phyloP scores from a whole-genome alignment of 2,329 filamentous ascomycete genomes.

The Penicillium oxalicum region DNA sequence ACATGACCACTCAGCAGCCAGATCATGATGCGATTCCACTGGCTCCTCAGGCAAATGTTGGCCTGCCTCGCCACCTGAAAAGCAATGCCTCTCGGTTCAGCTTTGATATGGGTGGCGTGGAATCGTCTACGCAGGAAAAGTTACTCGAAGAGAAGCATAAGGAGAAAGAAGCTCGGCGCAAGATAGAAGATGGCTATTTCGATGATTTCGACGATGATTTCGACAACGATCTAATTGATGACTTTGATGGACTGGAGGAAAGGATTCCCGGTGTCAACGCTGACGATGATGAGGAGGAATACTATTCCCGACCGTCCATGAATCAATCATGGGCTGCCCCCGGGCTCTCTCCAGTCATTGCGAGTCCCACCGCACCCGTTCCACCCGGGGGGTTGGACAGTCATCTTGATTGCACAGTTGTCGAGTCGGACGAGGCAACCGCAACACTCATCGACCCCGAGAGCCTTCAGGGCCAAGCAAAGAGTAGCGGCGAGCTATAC shows the following conservation, averaged over 20 bases:
- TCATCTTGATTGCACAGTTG: background rate
- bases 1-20: constrained; percentile 9
- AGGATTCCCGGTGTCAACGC: constrained; percentile 45
- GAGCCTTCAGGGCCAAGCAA: background rate
- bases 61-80: constrained; percentile 43
- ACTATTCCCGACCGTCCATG: constrained; percentile 21
- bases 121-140: constrained; percentile 55
- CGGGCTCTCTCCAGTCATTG: constrained; percentile 32
- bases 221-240: constrained; percentile 41
- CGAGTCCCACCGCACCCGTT: constrained; percentile 28
- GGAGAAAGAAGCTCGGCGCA: constrained; percentile 45
- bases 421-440: background rate
- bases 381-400: constrained; percentile 10
- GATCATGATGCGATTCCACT: constrained; percentile 30
- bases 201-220: constrained; percentile 42
- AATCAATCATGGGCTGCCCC: constrained; percentile 32
- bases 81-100: constrained; percentile 60
- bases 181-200: constrained; percentile 27
- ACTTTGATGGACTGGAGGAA: constrained; percentile 43
- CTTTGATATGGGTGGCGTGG: constrained; percentile 56
- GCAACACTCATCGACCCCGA: background rate
- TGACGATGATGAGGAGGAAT: constrained; percentile 40
- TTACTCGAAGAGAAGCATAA: constrained; percentile 59
- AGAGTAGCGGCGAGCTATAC: background rate
- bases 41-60: constrained; percentile 25